A percentile compares a stretch with the other conserved stretches of the same genome.
Evolutionary conservation across 202 grass and related monocot genomes (phyloP).

Genomic region (Eragrostis tef): DNA sequence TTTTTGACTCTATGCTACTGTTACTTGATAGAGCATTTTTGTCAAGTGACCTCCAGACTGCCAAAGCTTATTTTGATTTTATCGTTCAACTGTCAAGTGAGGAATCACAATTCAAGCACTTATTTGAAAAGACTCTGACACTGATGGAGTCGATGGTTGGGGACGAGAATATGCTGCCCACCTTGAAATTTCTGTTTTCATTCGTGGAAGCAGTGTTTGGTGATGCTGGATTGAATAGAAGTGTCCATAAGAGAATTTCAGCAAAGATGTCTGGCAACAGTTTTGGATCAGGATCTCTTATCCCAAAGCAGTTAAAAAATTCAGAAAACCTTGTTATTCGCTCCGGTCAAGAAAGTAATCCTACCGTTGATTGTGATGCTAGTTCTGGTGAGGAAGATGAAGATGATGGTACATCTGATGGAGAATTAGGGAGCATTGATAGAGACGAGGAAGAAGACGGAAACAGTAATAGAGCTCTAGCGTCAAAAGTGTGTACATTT

Average conservation of each 20-base stretch:
- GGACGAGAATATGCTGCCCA: constrained; percentile 60
- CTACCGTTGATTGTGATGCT: constrained; percentile 67
- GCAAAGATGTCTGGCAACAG: constrained; percentile 61
- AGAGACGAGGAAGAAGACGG: constrained; percentile 92
- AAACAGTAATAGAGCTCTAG: constrained; percentile 77
- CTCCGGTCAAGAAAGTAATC: constrained; percentile 64
- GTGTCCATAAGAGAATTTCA: constrained; percentile 63
- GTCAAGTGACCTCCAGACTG: constrained; percentile 69
- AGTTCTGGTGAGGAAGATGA: constrained; percentile 96
- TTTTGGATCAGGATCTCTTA: constrained; percentile 64
- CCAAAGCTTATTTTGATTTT: constrained; percentile 86
- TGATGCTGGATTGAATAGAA: constrained; percentile 61
- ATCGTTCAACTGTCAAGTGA: constrained; percentile 68
- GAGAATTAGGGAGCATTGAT: constrained; percentile 90
- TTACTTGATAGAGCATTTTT: constrained; percentile 87
- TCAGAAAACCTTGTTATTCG: constrained; percentile 71
- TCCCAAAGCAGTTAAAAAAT: constrained; percentile 73
- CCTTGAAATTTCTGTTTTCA: constrained; percentile 80
- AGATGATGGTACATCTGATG: constrained; percentile 96
- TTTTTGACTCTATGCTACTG: constrained; percentile 73
- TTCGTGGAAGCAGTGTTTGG: constrained; percentile 77
- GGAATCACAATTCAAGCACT: constrained; percentile 67
- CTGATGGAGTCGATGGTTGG: constrained; percentile 84
- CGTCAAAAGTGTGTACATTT: constrained; percentile 95
- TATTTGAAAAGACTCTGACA: constrained; percentile 72